phyloP scores from a whole-genome alignment of 106 monocot species.

The Phalaenopsis aphrodite region DNA sequence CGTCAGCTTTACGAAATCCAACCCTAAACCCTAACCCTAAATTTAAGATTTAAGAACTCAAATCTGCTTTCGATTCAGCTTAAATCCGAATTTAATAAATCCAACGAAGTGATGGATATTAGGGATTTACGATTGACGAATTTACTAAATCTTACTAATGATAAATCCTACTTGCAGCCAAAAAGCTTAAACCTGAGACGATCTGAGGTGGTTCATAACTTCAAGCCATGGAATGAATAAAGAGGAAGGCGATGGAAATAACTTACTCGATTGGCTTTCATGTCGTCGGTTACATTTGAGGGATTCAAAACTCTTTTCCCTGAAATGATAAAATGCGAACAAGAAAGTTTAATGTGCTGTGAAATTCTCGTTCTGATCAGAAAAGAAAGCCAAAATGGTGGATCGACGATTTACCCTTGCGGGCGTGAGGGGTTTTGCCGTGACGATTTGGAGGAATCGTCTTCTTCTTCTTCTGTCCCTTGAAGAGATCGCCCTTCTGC shows the following conservation, averaged over 20 bases:
- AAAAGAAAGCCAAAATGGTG: background rate
- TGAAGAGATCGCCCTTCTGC: conserved; percentile 62
- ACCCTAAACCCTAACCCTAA: too few species aligned
- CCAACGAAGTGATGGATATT: too few species aligned
- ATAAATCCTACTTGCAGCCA: too few species aligned
- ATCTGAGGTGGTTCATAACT: background rate
- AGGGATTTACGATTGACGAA: too few species aligned
- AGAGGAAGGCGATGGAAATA: background rate
- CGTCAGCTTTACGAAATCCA: too few species aligned
- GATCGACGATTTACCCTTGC: conserved; percentile 34
- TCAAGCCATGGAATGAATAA: background rate
- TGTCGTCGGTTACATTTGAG: conserved; percentile 39
- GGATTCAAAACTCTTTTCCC: conserved; percentile 53
- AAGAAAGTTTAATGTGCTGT: background rate
- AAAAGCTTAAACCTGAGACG: background rate
- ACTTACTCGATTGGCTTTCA: conserved; percentile 47
- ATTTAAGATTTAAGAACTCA: too few species aligned
- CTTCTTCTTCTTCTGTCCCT: conserved; percentile 59
- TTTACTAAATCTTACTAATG: too few species aligned
- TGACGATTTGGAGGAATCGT: conserved; percentile 62
- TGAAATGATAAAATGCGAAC: conserved; percentile 6
- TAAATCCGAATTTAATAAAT: too few species aligned
- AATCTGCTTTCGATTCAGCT: too few species aligned
- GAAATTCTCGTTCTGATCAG: background rate
- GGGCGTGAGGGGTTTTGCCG: conserved; percentile 32